Conservation (phyloP, 2,329 filamentous ascomycete genomes). For the Pseudogymnoascus sp. region DNA sequence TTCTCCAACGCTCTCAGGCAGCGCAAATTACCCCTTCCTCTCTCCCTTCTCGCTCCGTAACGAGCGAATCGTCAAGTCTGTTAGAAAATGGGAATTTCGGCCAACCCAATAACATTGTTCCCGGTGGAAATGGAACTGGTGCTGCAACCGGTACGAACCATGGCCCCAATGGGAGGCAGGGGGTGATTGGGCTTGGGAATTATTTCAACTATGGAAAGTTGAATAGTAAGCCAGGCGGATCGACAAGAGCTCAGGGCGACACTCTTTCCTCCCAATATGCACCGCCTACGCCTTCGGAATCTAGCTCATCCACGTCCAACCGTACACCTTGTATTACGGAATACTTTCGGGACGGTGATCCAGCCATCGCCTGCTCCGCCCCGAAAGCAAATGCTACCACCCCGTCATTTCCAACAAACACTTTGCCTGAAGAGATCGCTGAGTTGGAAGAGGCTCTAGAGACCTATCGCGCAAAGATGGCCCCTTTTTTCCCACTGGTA, state of each 20-base stretch:
- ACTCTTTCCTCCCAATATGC: neutral
- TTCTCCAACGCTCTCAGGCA: conserved; percentile 12
- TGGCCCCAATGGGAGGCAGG: neutral
- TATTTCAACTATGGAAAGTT: neutral
- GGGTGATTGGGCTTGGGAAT: neutral
- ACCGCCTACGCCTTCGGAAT: neutral
- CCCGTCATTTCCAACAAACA: neutral
- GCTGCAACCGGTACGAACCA: neutral
- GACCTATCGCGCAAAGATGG: conserved; percentile 10
- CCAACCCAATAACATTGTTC: neutral
- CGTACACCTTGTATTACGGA: neutral
- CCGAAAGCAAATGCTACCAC: neutral
- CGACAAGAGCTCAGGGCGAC: neutral
- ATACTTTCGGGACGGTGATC: neutral
- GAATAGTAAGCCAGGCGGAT: neutral
- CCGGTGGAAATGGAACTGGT: neutral
- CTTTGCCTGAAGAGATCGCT: neutral
- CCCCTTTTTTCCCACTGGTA: conserved; percentile 10
- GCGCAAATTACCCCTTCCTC: neutral
- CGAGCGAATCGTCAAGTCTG: neutral
- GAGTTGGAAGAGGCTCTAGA: conserved; percentile 11
- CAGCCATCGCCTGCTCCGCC: neutral
- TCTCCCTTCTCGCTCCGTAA: neutral
- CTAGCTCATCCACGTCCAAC: neutral
- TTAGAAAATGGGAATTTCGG: neutral